These are phyloP conservation scores for Proteromonas lacertae DNA, from an alignment of 352 stramenopile species.

Conservation along the genomic window DNA sequence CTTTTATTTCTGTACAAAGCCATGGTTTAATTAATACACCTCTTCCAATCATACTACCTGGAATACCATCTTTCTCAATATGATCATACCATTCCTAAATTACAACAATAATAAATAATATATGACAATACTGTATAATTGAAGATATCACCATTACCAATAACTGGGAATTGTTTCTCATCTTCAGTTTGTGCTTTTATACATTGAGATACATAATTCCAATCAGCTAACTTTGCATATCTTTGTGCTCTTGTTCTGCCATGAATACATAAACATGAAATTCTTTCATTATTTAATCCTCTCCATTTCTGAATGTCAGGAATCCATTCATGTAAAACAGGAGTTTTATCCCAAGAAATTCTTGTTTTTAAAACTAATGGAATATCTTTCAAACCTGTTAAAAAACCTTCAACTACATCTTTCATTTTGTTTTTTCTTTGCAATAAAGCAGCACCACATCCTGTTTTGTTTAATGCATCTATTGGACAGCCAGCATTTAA, in stretches of 20 bases:
- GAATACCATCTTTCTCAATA: too few species aligned
- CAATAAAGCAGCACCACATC: slow-evolving; percentile 60
- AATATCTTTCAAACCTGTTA: slow-evolving; percentile 22
- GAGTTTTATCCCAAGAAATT: slow-evolving; percentile 74
- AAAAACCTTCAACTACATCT: slow-evolving; percentile 41
- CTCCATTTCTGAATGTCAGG: slow-evolving; percentile 35
- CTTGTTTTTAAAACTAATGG: slow-evolving; percentile 81
- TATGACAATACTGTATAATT: slow-evolving; percentile 27
- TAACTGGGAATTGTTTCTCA: slow-evolving; percentile 29
- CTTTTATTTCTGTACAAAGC: slow-evolving; percentile 94
- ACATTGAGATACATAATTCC: slow-evolving; percentile 61
- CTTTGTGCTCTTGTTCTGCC: slow-evolving; percentile 74
- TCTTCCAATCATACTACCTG: slow-evolving; percentile 22
- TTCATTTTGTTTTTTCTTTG: slow-evolving; percentile 41
- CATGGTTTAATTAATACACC: slow-evolving; percentile 94
- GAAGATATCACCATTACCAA: slow-evolving; percentile 59
- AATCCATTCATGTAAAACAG: slow-evolving; percentile 60
- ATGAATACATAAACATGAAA: slow-evolving; percentile 29
- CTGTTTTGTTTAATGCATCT: slow-evolving; percentile 51
- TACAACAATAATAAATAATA: background rate
- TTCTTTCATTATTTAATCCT: background rate
- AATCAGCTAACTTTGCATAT: slow-evolving; percentile 87
- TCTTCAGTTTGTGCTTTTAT: slow-evolving; percentile 6
- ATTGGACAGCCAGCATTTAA: slow-evolving; percentile 97
- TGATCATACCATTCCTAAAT: too few species aligned